Base-by-base conservation (phyloP, 331 rosid genomes). In the Prunus yedoensis region DNA sequence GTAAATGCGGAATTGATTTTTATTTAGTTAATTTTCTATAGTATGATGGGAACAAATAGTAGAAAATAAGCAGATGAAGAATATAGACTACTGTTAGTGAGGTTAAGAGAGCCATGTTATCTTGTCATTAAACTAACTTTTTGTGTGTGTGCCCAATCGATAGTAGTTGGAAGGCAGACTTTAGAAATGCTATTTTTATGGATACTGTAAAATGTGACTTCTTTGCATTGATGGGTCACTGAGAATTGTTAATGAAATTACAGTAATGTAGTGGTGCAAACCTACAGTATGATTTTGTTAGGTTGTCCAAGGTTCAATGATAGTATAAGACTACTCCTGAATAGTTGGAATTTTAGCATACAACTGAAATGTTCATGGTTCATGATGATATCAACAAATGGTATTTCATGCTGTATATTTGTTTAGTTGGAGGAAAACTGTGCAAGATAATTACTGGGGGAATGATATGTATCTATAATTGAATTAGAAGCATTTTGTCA, bases 1-100 rank as follows among this genome's bases (percentile, higher is more conserved):
- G 28, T 46, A 23, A 74, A 16, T 54, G 66, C 20, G 15, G 38
- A 52, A 52, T 76, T 56, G 77, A 25, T 21, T 38, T 56, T 66
- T 16, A 12, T 38, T 25, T 21, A 73, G 68, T 73, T 59, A 23
- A 45, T 5, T 20, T 41, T 56, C 21, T 0, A 21, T 71, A 45
- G 12, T 72, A 12, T 10, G 2, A 17, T 28, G 71, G 35, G n/a
- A 64, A 53, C 28, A 28, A 30, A 52, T 64, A 46, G 16, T n/a
- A 13, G 5, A 15, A 14, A 20, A 2, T 11, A 66, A 73, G 57
- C 32, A 28, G 54, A 15, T 15, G 56, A 50, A 21, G 72, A 56
- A 56, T 65, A 38, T n/a, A 62, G 25, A 54, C 38, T 50, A 20
- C 18, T 63, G 46, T 20, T 51, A 69, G 71, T 41, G 70, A 32